Evolutionary conservation across 2,329 filamentous ascomycete species (phyloP).

Genomic region (Fusarium equiseti): DNA sequence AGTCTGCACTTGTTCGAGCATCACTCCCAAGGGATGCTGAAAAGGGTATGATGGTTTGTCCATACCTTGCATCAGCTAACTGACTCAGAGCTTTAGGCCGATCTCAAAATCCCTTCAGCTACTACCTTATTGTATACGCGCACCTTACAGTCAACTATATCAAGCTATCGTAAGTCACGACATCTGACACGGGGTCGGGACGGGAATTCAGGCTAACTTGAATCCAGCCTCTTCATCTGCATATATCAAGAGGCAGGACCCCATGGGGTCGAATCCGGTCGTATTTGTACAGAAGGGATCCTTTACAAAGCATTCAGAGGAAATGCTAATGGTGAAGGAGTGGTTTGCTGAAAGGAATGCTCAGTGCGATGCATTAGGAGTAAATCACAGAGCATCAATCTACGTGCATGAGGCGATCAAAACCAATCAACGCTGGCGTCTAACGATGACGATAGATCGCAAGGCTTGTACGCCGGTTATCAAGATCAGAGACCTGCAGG

Average conservation of each 20-base stretch:
- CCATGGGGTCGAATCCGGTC: not conserved
- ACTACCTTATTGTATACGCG: not conserved
- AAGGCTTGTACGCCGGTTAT: conserved; percentile 55
- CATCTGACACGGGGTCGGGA: not conserved
- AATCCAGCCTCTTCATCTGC: not conserved
- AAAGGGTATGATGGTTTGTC: not conserved
- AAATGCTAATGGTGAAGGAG: not conserved
- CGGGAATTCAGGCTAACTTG: not conserved
- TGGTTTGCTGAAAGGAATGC: not conserved
- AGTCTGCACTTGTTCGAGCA: conserved; percentile 27
- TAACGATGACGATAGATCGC: conserved; percentile 59
- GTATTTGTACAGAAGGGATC: not conserved
- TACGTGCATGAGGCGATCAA: conserved; percentile 53
- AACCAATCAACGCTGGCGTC: conserved; percentile 53
- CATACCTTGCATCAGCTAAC: fast-evolving
- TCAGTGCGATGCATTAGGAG: not conserved
- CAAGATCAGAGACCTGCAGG: conserved; percentile 46
- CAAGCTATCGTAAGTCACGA: not conserved
- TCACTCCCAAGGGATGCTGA: conserved; percentile 19
- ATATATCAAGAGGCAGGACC: not conserved
- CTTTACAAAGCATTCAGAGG: not conserved
- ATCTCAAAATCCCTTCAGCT: conserved; percentile 40
- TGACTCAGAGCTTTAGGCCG: conserved; percentile 36
- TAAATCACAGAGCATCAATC: conserved; percentile 30
- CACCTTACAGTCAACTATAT: not conserved